Conservation (phyloP, 2,329 filamentous ascomycete genomes). For the Tolypocladium nubicola region DNA sequence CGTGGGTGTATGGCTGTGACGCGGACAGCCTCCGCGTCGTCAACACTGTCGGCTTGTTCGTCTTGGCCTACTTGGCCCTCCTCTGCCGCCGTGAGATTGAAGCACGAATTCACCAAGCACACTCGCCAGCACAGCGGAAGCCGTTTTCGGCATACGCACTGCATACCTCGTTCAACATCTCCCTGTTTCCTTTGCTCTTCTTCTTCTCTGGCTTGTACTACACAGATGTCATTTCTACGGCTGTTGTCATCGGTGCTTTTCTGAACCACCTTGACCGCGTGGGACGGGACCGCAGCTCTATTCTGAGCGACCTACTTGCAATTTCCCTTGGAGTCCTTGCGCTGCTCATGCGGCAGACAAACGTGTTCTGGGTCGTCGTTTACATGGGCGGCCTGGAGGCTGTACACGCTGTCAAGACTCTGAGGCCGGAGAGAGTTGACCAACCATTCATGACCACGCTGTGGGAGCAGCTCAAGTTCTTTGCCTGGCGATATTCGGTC, state of each 20-base stretch:
- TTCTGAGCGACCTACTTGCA: conserved; percentile 30
- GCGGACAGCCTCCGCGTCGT: conserved; percentile 31
- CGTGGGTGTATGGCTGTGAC: conserved; percentile 13
- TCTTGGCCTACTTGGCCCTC: conserved; percentile 34
- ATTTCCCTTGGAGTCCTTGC: conserved; percentile 52
- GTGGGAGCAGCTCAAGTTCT: conserved; percentile 24
- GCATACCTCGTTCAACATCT: conserved; percentile 67
- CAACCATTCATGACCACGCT: conserved; percentile 21
- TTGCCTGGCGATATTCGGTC: conserved; percentile 30
- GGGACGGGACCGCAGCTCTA: conserved; percentile 16
- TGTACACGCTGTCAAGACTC: conserved; percentile 37
- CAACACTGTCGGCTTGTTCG: conserved; percentile 30
- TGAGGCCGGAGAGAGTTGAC: conserved; percentile 21
- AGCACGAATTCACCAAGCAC: conserved; percentile 21
- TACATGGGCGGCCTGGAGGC: conserved; percentile 57
- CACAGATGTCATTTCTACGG: conserved; percentile 78
- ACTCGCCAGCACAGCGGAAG: conserved; percentile 6
- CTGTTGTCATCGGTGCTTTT: conserved; percentile 63
- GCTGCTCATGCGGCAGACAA: conserved; percentile 81
- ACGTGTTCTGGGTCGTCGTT: conserved; percentile 88
- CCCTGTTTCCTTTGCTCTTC: conserved; percentile 80
- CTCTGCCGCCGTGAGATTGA: conserved; percentile 44
- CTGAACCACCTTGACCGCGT: conserved; percentile 40
- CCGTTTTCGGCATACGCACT: conserved; percentile 29
- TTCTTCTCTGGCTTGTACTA: conserved; percentile 97